phyloP scores from a whole-genome alignment of 192 early-diverging fungal genomes.

The Globomyces pollinis-pini region DNA sequence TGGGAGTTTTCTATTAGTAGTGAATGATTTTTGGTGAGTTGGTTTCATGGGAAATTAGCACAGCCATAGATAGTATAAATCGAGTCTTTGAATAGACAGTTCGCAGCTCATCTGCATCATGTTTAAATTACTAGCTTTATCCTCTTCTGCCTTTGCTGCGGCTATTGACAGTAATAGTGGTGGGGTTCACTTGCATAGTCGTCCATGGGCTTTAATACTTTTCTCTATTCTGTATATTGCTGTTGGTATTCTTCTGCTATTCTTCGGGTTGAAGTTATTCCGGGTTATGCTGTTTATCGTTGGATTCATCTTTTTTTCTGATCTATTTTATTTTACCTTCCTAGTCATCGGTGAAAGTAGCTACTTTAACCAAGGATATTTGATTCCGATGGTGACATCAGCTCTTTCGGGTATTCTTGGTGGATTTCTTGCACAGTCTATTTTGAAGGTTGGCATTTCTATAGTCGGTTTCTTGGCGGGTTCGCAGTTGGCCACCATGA shows the following conservation, averaged over 20 bases:
- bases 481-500: conserved; percentile 15
- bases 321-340: background rate
- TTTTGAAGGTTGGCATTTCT: conserved; percentile 22
- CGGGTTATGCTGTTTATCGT: conserved; percentile 10
- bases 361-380: conserved; percentile 18
- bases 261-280: conserved; percentile 22
- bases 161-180: too few species aligned
- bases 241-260: conserved; percentile 17
- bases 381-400: conserved; percentile 20
- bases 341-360: conserved; percentile 11
- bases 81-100: too few species aligned
- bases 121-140: too few species aligned
- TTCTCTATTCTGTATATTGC: too few species aligned
- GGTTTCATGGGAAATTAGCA: too few species aligned
- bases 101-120: too few species aligned
- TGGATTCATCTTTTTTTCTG: conserved; percentile 18
- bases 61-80: too few species aligned
- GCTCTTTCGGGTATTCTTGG: conserved; percentile 24
- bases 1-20: too few species aligned
- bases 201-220: too few species aligned
- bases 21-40: too few species aligned
- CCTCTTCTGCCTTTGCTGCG: too few species aligned
- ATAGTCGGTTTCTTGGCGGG: conserved; percentile 22
- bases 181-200: too few species aligned
- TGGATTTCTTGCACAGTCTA: conserved; percentile 17